Evolutionary conservation across 805 yeast species (phyloP).

Genomic region (Candida dendrica): DNA sequence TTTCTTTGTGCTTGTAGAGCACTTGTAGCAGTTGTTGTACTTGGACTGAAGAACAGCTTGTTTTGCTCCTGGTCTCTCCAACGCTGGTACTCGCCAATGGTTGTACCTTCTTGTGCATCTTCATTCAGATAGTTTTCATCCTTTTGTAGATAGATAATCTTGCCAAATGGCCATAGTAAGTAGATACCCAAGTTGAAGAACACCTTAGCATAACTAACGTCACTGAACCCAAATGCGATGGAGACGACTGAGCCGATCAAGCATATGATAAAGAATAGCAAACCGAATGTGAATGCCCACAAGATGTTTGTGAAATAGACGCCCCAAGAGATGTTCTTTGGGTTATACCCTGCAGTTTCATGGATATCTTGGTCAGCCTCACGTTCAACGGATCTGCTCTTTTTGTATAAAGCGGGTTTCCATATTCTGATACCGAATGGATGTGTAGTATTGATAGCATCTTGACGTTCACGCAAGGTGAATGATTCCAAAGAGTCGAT

Average conservation of each 20-base stretch:
- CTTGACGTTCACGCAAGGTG: conserved; percentile 87
- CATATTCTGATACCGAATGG: conserved; percentile 98
- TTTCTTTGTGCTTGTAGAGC: conserved; percentile 1
- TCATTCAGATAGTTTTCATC: conserved; percentile 80
- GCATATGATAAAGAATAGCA: conserved; percentile 49
- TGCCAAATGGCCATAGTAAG: conserved; percentile 82
- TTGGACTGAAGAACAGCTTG: conserved; percentile 60
- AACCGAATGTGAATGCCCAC: conserved; percentile 74
- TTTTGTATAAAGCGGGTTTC: conserved; percentile 96
- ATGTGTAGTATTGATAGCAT: conserved; percentile 93
- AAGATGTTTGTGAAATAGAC: conserved; percentile 62
- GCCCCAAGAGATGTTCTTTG: conserved; percentile 45
- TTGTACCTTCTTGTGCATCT: conserved; percentile 84
- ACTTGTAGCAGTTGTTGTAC: conserved; percentile 9
- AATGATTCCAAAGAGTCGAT: conserved; percentile 68
- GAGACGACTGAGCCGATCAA: conserved; percentile 37
- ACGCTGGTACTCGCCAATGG: conserved; percentile 73
- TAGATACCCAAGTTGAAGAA: conserved; percentile 62
- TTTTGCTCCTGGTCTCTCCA: conserved; percentile 79
- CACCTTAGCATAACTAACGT: conserved; percentile 55
- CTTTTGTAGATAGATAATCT: conserved; percentile 66
- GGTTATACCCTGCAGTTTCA: conserved; percentile 41
- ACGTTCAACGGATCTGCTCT: conserved; percentile 81
- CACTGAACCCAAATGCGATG: conserved; percentile 37
- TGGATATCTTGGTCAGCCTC: conserved; percentile 93